Evolutionary conservation across 306 rosid genomes (phyloP).

Genomic region (Sindora glabra): DNA sequence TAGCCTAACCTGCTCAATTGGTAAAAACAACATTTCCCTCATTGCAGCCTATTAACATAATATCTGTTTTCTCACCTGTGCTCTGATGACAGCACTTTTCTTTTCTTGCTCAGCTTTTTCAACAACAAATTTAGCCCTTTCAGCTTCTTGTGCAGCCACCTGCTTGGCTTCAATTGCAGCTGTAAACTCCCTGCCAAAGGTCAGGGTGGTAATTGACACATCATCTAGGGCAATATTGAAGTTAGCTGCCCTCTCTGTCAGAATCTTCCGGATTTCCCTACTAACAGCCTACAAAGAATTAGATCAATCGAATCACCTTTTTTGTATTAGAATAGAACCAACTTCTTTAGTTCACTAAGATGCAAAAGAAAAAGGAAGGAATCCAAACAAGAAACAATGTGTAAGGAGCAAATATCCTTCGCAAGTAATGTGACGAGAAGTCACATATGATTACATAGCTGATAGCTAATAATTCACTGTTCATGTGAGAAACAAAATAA

Average conservation of each 20-base stretch:
- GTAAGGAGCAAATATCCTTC: no score
- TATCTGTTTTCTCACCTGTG: slow-evolving; percentile 55
- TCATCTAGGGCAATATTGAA: slow-evolving; percentile 86
- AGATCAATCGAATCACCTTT: background rate
- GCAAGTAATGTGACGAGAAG: no score
- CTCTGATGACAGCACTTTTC: slow-evolving; percentile 76
- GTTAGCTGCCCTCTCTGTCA: slow-evolving; percentile 77
- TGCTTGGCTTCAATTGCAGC: slow-evolving; percentile 97
- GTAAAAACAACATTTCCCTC: no score
- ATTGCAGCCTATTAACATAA: no score
- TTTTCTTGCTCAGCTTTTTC: slow-evolving; percentile 95
- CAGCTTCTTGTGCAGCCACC: slow-evolving; percentile 96
- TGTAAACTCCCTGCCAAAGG: slow-evolving; percentile 79
- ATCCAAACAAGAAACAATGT: no score
- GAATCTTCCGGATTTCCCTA: slow-evolving; percentile 70
- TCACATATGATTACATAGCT: no score
- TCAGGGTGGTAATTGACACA: slow-evolving; percentile 70
- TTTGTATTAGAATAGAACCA: no score
- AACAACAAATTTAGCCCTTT: slow-evolving; percentile 85
- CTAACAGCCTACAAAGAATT: slow-evolving; percentile 63
- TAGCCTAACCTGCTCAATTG: no score
- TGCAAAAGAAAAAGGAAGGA: no score
- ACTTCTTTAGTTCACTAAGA: no score
- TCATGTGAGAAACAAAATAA: no score
- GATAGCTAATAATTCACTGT: no score